Conservation (phyloP, 148 eudicot species). For the Fallopia convolvulus region DNA sequence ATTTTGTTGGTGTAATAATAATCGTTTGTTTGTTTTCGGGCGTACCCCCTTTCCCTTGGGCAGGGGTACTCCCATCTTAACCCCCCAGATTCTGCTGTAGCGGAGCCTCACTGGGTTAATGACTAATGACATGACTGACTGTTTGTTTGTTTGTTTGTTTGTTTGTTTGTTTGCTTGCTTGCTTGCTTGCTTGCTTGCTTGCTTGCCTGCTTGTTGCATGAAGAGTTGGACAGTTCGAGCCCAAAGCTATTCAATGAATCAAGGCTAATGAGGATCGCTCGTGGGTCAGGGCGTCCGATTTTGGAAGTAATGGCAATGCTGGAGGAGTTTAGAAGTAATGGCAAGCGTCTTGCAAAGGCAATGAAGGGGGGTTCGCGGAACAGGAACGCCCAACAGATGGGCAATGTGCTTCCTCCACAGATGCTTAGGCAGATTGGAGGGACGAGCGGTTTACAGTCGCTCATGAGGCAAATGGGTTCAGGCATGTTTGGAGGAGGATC, state of each 20-base stretch:
- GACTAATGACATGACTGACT: no score
- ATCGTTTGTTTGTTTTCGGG: no score
- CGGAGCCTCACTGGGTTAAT: no score
- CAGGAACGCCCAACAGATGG: conserved; percentile 87
- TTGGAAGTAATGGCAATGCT: conserved; percentile 81
- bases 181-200: no score
- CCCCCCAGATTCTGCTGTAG: no score
- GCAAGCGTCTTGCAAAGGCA: conserved; percentile 78
- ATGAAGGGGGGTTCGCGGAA: conserved; percentile 92
- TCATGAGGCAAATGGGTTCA: conserved; percentile 95
- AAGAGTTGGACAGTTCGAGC: conserved; percentile 89
- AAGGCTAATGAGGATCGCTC: conserved; percentile 82
- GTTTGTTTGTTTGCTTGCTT: no score
- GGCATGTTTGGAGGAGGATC: conserved; percentile 80
- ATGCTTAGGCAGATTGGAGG: conserved; percentile 93
- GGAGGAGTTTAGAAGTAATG: conserved; percentile 36
- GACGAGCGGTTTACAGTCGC: conserved; percentile 70
- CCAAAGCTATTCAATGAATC: conserved; percentile 83
- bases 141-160: no score
- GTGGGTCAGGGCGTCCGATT: conserved; percentile 71
- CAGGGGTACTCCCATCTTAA: no score
- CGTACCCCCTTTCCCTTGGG: no score
- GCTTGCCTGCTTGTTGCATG: not conserved
- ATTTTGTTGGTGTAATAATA: no score
- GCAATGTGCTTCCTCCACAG: conserved; percentile 78